Base-by-base conservation (phyloP, 2,329 filamentous ascomycete species). In the Ceratocystis smalleyi region DNA sequence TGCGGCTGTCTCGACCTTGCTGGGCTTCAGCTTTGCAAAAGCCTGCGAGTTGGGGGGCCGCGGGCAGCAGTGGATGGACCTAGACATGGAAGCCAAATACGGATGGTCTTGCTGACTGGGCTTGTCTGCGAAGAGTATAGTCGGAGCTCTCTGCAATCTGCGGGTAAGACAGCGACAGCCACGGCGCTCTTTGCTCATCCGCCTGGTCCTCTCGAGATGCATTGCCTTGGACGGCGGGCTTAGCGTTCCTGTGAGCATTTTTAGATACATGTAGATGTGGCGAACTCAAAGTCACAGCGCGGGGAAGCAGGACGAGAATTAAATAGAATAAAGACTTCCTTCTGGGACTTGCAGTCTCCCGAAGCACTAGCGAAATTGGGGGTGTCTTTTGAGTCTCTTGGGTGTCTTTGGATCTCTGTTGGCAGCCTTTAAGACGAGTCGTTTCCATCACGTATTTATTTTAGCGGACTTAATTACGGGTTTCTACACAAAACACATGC, bases 281-380 rank as follows among this genome's bases (percentile, higher is more conserved):
- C 54, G 6, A 57, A 57, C 54, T 32, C 24, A 5, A n/a, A 10
- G 54, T 19, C 54, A 57, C 15, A 35, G 27, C 54, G 54, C 15
- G 17, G 49, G 35, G 12, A 30, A 35, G 30, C 10, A 51, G n/a
- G 40, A n/a, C 24, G 45, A 43, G 0, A 45, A 35, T 17, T 32
- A 43, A 8, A 32, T 43, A 61, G 19, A 27, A 24, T 24, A 17
- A 40, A 43, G 8, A 61, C 19, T 19, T 43, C 3, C 19, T 57
- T 63, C 61, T 63, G 35, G 49, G 57, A 57, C 61, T 35, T 27
- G 22, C 32, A 51, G 30, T 55, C 45, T 55, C 49, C 49, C 49
- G 49, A 54, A 30, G 47, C 32, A 55, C 61, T 63, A 63, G 61
- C 61, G 61, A 63, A 63, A 63, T 63, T 63, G 61, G 61, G 17